Evolutionary conservation across 1,284 basidiomycete genomes (phyloP).

Genomic region (Taiwanofungus camphoratus): DNA sequence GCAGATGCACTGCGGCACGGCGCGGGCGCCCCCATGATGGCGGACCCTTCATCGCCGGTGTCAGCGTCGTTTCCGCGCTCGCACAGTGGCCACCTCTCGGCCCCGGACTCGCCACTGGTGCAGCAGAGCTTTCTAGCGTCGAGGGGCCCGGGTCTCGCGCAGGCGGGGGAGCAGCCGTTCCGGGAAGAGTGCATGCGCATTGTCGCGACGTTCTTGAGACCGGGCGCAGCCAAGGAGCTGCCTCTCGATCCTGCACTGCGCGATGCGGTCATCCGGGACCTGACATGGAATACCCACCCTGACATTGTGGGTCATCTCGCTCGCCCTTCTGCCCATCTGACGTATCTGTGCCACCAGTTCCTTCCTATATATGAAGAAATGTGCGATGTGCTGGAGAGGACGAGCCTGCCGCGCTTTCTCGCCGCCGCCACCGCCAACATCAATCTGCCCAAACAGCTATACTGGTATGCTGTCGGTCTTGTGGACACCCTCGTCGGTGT

Average conservation of each 20-base stretch:
- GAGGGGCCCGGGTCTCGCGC: constrained; percentile 2
- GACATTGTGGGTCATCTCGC: constrained; percentile 28
- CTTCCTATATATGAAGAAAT: constrained; percentile 44
- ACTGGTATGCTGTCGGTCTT: constrained; percentile 27
- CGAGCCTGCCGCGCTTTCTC: constrained; percentile 30
- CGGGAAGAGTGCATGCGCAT: constrained; percentile 29
- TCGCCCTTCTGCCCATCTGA: not conserved
- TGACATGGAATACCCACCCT: constrained; percentile 32
- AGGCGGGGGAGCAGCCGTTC: constrained; percentile 22
- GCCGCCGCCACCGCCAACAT: constrained; percentile 26
- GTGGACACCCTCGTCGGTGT: constrained; percentile 20
- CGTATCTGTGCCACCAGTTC: constrained; percentile 22
- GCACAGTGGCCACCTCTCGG: constrained; percentile 1
- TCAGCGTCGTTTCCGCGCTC: no score
- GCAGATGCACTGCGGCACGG: constrained; percentile 3
- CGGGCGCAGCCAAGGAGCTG: constrained; percentile 31
- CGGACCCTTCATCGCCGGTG: not conserved
- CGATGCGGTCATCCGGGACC: constrained; percentile 27
- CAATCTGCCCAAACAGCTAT: constrained; percentile 34
- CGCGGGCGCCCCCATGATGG: not conserved
- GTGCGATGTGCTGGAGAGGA: constrained; percentile 54
- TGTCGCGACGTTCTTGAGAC: constrained; percentile 33
- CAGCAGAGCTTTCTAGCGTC: not conserved
- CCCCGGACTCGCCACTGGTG: constrained; percentile 10
- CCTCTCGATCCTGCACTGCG: constrained; percentile 29